Evolutionary conservation across 75 land plant species (phyloP), one percentile per base, ranked within the genome.

Genomic region (Picea glauca): DNA sequence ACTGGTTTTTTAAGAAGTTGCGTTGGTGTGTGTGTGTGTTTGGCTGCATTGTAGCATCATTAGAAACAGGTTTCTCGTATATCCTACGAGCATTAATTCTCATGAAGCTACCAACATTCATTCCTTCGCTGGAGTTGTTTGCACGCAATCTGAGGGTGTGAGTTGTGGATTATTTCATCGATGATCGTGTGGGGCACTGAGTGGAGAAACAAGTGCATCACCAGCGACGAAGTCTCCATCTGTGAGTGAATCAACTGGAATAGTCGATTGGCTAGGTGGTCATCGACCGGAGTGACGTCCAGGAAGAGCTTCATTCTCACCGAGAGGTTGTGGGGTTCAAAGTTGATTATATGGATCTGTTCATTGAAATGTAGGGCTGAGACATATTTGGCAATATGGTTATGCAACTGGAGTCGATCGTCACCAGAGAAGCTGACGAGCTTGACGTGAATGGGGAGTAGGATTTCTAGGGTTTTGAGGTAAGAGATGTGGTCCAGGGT

Each of bases 141-240:
- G 26, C 26, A 26, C 26, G 26, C 26, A 0, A 26, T 26, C 26
- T 26, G 26, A 26, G 26, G 26, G 26, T 26, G 26, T 0, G 26
- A 0, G 26, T 0, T 26, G 26, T 26, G 68, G 40, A 98, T 57
- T 31, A 93, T 73, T 31, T 78, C 62, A 64, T 98, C 99, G 50
- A 98, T 87, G 32, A 86, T 61, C 31, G 77, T 50, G 81, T 85
- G 80, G 1, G 92, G 86, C 14, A 98, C 85, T 18, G 95, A 58
- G 31, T 80, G 78, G 74, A 92, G 91, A 57, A 83, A 15, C 56
- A 87, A 85, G 23, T 26, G 62, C 43, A 57, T 33, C 58, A 76
- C 64, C 17, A 80, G 23, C 20, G 84, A 84, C 21, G 88, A 67
- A 20, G 82, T 60, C 18, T 78, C 81, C 67, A 94, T 77, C 3